phyloP scores from a whole-genome alignment of 2,329 filamentous ascomycete species.

The Myriosclerotinia scirpicola region DNA sequence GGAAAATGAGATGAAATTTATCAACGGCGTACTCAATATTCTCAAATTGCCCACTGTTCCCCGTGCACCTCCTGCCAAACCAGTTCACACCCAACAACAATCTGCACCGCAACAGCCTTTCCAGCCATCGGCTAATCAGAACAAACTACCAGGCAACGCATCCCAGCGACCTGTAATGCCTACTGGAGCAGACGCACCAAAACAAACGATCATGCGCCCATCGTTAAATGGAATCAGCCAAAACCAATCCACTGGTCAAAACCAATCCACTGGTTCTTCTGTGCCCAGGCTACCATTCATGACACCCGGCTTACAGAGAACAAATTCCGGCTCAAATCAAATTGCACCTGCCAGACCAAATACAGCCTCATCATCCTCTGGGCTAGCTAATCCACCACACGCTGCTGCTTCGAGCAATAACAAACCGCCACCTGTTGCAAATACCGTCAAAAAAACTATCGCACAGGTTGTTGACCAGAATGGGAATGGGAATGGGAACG shows the following conservation, averaged over 20 bases:
- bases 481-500: too few relatives aligned
- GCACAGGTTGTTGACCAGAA: conserved; percentile 17
- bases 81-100: conserved; percentile 19
- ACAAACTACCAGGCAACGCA: conserved; percentile 29
- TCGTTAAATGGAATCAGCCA: conserved; percentile 34
- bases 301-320: conserved; percentile 32
- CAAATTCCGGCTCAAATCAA: conserved; percentile 32
- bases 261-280: conserved; percentile 28
- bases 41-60: conserved; percentile 16
- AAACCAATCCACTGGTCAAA: conserved; percentile 28
- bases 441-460: not conserved
- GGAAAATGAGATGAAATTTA: conserved; percentile 34
- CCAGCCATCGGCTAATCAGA: conserved; percentile 30
- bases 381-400: conserved; percentile 20
- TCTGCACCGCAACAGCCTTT: conserved; percentile 23
- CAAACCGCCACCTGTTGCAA: conserved; percentile 6
- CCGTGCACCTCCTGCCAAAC: conserved; percentile 5
- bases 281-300: conserved; percentile 39
- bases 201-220: conserved; percentile 36
- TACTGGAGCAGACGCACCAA: conserved; percentile 29
- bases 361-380: conserved; percentile 33
- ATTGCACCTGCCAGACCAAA: conserved; percentile 29
- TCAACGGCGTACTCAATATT: conserved; percentile 28
- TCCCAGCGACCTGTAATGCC: conserved; percentile 28
- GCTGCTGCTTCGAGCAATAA: conserved; percentile 10